These are phyloP conservation scores for Nemania bipapillata DNA, from an alignment of 2,329 filamentous ascomycete species.

Conservation along the genomic window DNA sequence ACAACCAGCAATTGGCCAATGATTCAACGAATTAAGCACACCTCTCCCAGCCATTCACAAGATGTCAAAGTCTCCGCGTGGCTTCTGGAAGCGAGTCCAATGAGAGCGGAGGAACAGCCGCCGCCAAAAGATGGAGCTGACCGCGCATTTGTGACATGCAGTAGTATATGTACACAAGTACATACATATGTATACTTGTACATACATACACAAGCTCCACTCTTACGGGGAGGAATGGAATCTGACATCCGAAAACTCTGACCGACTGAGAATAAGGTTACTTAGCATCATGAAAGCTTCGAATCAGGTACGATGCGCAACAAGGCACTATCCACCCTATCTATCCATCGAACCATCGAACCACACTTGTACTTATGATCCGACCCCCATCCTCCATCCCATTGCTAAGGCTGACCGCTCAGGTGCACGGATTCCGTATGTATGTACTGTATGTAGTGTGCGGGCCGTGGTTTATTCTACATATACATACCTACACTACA, in stretches of 20 bases:
- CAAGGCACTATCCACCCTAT: conserved; percentile 9
- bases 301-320: neutral
- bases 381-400: neutral
- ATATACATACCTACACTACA: too few relatives aligned
- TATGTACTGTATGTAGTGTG: too few relatives aligned
- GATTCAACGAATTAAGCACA: neutral
- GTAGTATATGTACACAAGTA: too few relatives aligned
- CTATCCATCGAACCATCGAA: conserved; percentile 12
- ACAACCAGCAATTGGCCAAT: conserved; percentile 18
- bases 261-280: neutral
- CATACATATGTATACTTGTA: too few relatives aligned
- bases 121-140: conserved; percentile 18
- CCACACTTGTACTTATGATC: too few relatives aligned
- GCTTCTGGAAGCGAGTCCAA: conserved; percentile 43
- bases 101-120: conserved; percentile 38
- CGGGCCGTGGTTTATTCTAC: too few relatives aligned
- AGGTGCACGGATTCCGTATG: neutral
- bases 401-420: conserved; percentile 11
- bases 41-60: conserved; percentile 2
- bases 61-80: conserved; percentile 22
- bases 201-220: conserved; percentile 19
- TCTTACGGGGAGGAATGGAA: neutral
- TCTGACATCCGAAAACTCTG: neutral
- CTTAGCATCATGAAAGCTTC: neutral
- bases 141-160: conserved; percentile 28